Evolutionary conservation across 2,329 filamentous ascomycete genomes (phyloP).

Genomic region (Sporothrix schenckii): DNA sequence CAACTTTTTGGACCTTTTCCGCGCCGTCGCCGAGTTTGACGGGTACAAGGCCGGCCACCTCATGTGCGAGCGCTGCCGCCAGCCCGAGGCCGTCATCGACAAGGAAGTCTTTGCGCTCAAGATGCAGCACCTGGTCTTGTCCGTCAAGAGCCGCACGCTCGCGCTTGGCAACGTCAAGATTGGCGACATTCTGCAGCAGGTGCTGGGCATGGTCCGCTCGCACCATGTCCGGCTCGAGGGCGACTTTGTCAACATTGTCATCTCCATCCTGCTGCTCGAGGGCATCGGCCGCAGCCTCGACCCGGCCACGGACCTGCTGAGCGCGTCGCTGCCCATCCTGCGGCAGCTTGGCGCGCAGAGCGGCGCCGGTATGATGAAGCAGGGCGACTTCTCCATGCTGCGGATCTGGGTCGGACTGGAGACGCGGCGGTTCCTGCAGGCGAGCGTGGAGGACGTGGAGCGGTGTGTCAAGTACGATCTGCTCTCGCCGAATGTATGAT

Average conservation of each 20-base stretch:
- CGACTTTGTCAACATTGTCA: conserved; percentile 97
- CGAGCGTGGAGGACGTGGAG: conserved; percentile 86
- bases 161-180: conserved; percentile 94
- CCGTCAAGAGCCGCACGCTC: conserved; percentile 87
- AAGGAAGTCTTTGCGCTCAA: conserved; percentile 88
- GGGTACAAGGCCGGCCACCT: conserved; percentile 92
- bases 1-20: conserved; percentile 96
- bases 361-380: conserved; percentile 68
- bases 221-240: conserved; percentile 96
- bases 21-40: conserved; percentile 92
- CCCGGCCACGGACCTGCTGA: conserved; percentile 83
- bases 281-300: conserved; percentile 89
- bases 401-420: conserved; percentile 91
- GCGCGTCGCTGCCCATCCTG: conserved; percentile 84
- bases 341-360: conserved; percentile 81
- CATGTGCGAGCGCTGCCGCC: conserved; percentile 94
- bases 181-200: conserved; percentile 88
- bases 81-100: conserved; percentile 87
- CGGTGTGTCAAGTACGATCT: conserved; percentile 88
- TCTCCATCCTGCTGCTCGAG: conserved; percentile 90
- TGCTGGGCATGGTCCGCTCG: conserved; percentile 83
- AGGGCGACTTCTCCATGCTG: conserved; percentile 80
- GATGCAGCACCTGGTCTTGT: conserved; percentile 94
- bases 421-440: conserved; percentile 84
- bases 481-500: conserved; percentile 80